These are phyloP conservation scores for Penicillium hordei DNA, from an alignment of 2,329 filamentous ascomycete species.

Conservation along the genomic window DNA sequence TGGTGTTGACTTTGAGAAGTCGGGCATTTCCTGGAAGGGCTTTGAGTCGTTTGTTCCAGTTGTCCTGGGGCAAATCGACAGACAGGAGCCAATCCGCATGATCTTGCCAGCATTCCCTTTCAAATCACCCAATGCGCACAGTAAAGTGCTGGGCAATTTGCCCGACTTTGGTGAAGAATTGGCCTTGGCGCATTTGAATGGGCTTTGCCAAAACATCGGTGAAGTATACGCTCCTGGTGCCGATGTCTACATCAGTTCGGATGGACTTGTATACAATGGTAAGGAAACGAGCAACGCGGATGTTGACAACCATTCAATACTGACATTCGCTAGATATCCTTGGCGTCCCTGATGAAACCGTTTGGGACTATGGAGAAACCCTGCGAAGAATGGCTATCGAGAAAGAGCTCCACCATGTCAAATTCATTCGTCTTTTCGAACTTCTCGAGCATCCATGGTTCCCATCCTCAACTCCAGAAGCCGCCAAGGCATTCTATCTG, in stretches of 20 bases:
- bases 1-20: constrained; percentile 29
- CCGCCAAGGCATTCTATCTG: constrained; percentile 27
- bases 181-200: constrained; percentile 43
- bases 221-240: constrained; percentile 44
- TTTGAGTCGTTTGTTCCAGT: constrained; percentile 27
- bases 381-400: constrained; percentile 39
- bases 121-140: constrained; percentile 30
- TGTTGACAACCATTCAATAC: neutral
- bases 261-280: constrained; percentile 46
- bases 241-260: constrained; percentile 44
- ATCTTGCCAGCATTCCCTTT: constrained; percentile 34
- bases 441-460: constrained; percentile 34
- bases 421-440: constrained; percentile 41
- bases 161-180: constrained; percentile 48
- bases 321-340: constrained; percentile 35
- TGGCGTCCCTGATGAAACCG: constrained; percentile 42
- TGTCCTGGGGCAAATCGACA: constrained; percentile 21
- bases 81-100: constrained; percentile 30
- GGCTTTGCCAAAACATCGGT: constrained; percentile 41
- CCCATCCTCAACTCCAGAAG: constrained; percentile 16
- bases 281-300: neutral
- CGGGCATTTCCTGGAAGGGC: constrained; percentile 27
- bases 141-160: constrained; percentile 38
- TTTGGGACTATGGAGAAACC: constrained; percentile 44
- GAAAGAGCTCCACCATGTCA: constrained; percentile 34